Evolutionary conservation across 106 monocot species (phyloP).

Genomic region (Dactylorhiza incarnata): DNA sequence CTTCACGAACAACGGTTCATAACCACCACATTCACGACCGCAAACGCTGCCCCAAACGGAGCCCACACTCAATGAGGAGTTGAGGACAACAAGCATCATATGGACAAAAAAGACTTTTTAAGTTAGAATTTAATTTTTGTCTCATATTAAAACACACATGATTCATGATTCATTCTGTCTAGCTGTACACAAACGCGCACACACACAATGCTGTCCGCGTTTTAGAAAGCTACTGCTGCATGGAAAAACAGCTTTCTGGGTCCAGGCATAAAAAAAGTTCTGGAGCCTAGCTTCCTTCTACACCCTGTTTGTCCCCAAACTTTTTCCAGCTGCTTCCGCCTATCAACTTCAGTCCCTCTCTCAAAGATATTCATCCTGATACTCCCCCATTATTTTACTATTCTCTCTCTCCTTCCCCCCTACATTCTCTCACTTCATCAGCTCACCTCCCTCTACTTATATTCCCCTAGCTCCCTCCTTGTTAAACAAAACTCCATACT

Average conservation of each 20-base stretch:
- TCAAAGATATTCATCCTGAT: slow-evolving; percentile 72
- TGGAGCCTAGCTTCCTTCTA: slow-evolving; percentile 54
- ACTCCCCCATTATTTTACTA: slow-evolving; percentile 16
- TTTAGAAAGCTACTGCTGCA: not conserved
- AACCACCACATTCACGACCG: too few relatives aligned
- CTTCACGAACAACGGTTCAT: too few relatives aligned
- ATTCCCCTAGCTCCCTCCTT: not conserved
- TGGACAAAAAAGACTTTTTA: too few relatives aligned
- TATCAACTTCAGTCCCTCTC: slow-evolving; percentile 90
- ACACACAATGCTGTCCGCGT: too few relatives aligned
- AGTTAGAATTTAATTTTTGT: too few relatives aligned
- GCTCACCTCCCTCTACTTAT: not conserved
- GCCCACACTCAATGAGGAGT: too few relatives aligned
- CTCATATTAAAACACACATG: too few relatives aligned
- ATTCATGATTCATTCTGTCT: too few relatives aligned
- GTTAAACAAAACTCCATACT: not conserved
- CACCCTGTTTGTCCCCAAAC: slow-evolving; percentile 50
- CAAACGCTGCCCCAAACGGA: too few relatives aligned
- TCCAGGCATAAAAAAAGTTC: slow-evolving; percentile 2
- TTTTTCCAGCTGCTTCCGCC: slow-evolving; percentile 35
- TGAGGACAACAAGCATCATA: too few relatives aligned
- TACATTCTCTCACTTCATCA: not conserved
- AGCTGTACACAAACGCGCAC: too few relatives aligned
- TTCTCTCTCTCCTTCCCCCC: not conserved
- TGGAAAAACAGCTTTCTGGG: not conserved